Evolutionary conservation across 768 basidiomycete genomes (phyloP), one percentile per base, ranked within the genome.

Genomic region (Rhodotorula sphaerocarpa): DNA sequence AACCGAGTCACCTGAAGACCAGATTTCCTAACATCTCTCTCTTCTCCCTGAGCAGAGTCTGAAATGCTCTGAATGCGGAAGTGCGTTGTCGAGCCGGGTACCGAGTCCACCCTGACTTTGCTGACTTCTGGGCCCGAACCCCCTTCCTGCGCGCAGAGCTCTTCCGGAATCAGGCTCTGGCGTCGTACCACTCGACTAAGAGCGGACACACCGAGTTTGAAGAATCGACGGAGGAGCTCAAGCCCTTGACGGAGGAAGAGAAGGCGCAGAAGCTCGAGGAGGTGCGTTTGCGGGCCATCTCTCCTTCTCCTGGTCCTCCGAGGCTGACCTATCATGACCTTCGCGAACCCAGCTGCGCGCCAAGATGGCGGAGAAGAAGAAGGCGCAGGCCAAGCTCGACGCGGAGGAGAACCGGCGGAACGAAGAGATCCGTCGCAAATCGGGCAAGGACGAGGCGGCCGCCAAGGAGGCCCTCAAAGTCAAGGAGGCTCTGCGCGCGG

Each of bases 131-230:
- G 28, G 39, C 39, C 31, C 23, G 28, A 15, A 43, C 27, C n/a
- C n/a, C 6, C 25, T 52, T 6, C 14, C 46, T 16, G 39, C n/a
- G n/a, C 30, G 45, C 50, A 61, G 95, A 95, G 77, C 79, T 83
- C 28, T 95, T 95, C 79, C 78, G 79, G 72, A 90, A 88, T 70
- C 86, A 87, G 0, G 88, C 87, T 4, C 78, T 93, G 21, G 92
- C 66, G 3, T 52, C 59, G 33, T 68, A 54, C 56, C 67, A 64
- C 59, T 59, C 59, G n/a, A 61, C 63, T 27, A 65, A 90, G 79
- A 88, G 84, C 69, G 93, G 93, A 0, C 93, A 99, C 73, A 85
- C 90, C 75, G 85, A 91, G 69, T 97, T 96, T 66, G 92, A 95
- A 74, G 93, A 96, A 73, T 90, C 87, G 3, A 88, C 84, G 0